Percentiles rank a stretch among this genome's conserved stretches.
Evolutionary conservation across 208 protist species (phyloP).

Genomic region (Sergeia podlipaevii): DNA sequence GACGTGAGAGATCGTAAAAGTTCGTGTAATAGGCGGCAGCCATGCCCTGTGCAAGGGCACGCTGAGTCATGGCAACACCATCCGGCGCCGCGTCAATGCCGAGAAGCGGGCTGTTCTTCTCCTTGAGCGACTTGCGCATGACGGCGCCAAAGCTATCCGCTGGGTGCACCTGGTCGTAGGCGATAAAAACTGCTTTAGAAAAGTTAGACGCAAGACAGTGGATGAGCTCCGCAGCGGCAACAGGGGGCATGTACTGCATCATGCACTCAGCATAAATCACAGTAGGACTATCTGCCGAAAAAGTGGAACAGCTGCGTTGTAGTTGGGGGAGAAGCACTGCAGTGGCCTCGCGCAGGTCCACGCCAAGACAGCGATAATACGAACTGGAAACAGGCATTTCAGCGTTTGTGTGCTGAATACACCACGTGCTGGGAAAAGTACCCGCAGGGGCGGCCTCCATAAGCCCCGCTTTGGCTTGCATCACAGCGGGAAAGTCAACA

Average conservation of each 20-base stretch:
- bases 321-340: constrained; percentile 28
- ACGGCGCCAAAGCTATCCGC: constrained; percentile 80
- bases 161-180: constrained; percentile 83
- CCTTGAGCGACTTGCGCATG: constrained; percentile 61
- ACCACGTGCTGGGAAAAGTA: constrained; percentile 42
- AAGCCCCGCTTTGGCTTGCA: constrained; percentile 64
- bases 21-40: constrained; percentile 48
- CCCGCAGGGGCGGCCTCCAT: constrained; percentile 49
- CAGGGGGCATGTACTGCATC: constrained; percentile 87
- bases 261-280: constrained; percentile 91
- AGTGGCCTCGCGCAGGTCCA: constrained; percentile 59
- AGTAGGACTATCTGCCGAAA: constrained; percentile 43
- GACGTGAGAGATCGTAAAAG: constrained; percentile 73
- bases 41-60: constrained; percentile 59
- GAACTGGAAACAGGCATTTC: constrained; percentile 13
- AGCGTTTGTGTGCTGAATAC: constrained; percentile 9
- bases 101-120: constrained; percentile 72
- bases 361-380: constrained; percentile 60
- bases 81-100: constrained; percentile 43
- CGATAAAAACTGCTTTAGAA: constrained; percentile 51
- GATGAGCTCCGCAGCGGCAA: constrained; percentile 47
- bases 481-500: constrained; percentile 80
- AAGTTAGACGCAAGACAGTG: constrained; percentile 43
- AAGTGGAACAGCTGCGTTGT: constrained; percentile 10
- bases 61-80: constrained; percentile 38